phyloP scores from a whole-genome alignment of 768 basidiomycete species.

The Panaeolus papilionaceus region DNA sequence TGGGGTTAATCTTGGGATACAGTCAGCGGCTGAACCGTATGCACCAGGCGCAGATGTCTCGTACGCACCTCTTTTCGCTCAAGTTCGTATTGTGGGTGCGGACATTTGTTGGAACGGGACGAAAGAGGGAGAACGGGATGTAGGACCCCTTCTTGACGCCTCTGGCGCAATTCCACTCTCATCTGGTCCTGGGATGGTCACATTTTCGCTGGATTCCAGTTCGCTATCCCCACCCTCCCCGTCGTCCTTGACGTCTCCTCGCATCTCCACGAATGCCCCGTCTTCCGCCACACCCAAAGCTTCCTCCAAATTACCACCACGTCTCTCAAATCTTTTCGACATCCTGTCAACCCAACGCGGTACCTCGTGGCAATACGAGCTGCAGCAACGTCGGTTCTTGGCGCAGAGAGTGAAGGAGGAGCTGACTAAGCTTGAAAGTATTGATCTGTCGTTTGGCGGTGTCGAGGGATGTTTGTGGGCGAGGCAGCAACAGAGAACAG shows the following conservation, averaged over 20 bases:
- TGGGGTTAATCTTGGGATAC: background rate
- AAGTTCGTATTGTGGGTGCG: slow-evolving; percentile 39
- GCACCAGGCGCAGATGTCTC: slow-evolving; percentile 33
- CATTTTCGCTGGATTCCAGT: slow-evolving; percentile 2
- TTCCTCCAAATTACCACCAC: background rate
- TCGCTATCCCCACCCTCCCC: slow-evolving; percentile 9
- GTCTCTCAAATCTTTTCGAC: slow-evolving; percentile 60
- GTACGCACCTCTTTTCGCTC: slow-evolving; percentile 44
- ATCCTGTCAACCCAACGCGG: slow-evolving; percentile 71
- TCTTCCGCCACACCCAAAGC: slow-evolving; percentile 2
- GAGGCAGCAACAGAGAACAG: background rate
- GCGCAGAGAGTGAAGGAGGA: slow-evolving; percentile 74
- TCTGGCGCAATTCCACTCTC: background rate
- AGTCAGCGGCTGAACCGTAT: background rate
- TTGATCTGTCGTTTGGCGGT: background rate
- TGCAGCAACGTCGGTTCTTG: slow-evolving; percentile 80
- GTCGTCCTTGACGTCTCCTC: slow-evolving; percentile 19
- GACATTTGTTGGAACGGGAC: slow-evolving; percentile 23
- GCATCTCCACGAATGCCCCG: background rate
- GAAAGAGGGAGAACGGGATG: background rate
- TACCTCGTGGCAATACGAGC: slow-evolving; percentile 93
- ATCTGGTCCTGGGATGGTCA: slow-evolving; percentile 11
- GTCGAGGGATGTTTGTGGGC: slow-evolving; percentile 7
- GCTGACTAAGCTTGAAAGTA: slow-evolving; percentile 38
- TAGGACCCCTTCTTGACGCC: background rate